phyloP scores from a whole-genome alignment of 768 basidiomycete genomes.

The Xerocomellus amylosporus region DNA sequence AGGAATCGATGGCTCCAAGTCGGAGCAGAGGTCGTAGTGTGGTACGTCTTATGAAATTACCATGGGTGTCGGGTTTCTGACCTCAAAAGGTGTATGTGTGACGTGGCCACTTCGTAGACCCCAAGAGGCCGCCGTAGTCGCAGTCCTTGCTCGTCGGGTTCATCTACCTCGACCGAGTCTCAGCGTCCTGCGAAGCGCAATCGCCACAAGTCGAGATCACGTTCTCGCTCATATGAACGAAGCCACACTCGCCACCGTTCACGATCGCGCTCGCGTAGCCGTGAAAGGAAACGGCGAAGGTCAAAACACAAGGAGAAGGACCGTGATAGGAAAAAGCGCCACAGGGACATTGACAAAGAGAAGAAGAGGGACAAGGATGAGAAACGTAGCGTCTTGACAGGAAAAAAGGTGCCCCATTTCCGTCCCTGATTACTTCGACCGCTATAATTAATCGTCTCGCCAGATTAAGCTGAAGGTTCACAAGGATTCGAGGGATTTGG shows the following conservation, averaged over 20 bases:
- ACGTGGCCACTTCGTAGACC: slow-evolving; percentile 19
- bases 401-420: slow-evolving; percentile 49
- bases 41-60: slow-evolving; percentile 21
- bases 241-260: slow-evolving; percentile 16
- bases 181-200: slow-evolving; percentile 14
- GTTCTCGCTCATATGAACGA: slow-evolving; percentile 21
- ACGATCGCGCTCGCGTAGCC: slow-evolving; percentile 30
- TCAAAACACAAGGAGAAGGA: slow-evolving; percentile 27
- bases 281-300: slow-evolving; percentile 23
- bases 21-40: slow-evolving; percentile 25
- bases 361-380: slow-evolving; percentile 44
- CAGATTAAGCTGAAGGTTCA: slow-evolving; percentile 65
- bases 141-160: slow-evolving; percentile 21
- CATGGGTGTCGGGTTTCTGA: slow-evolving; percentile 11
- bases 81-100: slow-evolving; percentile 25
- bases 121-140: slow-evolving; percentile 14
- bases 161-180: slow-evolving; percentile 15
- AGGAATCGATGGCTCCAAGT: slow-evolving; percentile 1
- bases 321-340: slow-evolving; percentile 38
- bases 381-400: slow-evolving; percentile 55
- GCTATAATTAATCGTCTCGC: neutral
- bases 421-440: neutral
- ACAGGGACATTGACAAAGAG: slow-evolving; percentile 28
- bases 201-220: slow-evolving; percentile 20
- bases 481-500: slow-evolving; percentile 54